These are phyloP conservation scores for Penicillium macrosclerotiorum DNA, from an alignment of 495 filamentous ascomycete genomes.

Conservation along the genomic window DNA sequence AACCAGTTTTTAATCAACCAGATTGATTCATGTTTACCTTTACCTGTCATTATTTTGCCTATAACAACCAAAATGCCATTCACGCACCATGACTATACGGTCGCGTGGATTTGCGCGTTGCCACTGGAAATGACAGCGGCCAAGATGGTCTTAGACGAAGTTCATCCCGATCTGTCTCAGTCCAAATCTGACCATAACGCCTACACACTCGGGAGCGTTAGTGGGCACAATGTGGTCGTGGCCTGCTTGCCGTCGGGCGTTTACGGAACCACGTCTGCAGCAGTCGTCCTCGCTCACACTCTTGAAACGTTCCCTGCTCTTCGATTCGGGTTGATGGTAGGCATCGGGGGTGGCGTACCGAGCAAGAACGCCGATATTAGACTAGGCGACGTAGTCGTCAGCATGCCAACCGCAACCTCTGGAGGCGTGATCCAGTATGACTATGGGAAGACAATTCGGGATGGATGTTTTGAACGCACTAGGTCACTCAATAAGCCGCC, in stretches of 20 bases:
- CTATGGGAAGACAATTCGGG: slow-evolving; percentile 32
- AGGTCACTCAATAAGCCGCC: slow-evolving; percentile 34
- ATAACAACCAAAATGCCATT: neutral
- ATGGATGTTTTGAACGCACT: slow-evolving; percentile 28
- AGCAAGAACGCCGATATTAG: slow-evolving; percentile 22
- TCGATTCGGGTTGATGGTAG: slow-evolving; percentile 30
- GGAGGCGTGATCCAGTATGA: slow-evolving; percentile 37
- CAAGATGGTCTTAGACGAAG: slow-evolving; percentile 27
- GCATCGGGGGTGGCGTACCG: slow-evolving; percentile 37
- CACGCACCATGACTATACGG: slow-evolving; percentile 21
- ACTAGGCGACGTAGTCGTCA: slow-evolving; percentile 39
- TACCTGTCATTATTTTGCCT: no score
- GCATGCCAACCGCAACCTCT: slow-evolving; percentile 19
- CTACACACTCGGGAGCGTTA: slow-evolving; percentile 32
- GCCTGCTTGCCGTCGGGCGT: slow-evolving; percentile 25
- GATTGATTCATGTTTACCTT: no score
- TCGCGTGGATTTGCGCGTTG: slow-evolving; percentile 39
- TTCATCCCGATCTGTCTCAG: slow-evolving; percentile 19
- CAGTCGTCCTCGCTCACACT: slow-evolving; percentile 23
- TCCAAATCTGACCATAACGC: slow-evolving; percentile 22
- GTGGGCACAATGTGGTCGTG: slow-evolving; percentile 33
- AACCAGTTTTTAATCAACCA: no score
- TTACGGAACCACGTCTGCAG: slow-evolving; percentile 27
- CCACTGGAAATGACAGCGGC: slow-evolving; percentile 31
- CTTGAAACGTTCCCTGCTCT: slow-evolving; percentile 20